Percentiles rank a stretch among this genome's conserved stretches.
Evolutionary conservation across 1,284 basidiomycete species (phyloP).

Genomic region (Irpex sp.): DNA sequence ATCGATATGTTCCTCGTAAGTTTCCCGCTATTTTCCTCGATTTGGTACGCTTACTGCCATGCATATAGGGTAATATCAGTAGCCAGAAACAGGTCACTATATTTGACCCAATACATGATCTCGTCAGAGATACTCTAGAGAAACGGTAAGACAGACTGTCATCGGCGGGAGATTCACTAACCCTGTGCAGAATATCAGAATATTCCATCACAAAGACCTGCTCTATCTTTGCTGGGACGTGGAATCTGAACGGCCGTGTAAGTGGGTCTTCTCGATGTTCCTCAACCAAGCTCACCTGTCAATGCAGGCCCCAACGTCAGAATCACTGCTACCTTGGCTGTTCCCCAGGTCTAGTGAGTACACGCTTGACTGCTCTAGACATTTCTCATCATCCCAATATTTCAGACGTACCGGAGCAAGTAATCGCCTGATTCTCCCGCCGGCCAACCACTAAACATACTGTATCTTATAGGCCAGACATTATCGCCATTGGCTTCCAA

Average conservation of each 20-base stretch:
- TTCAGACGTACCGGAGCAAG: slow-evolving; percentile 56
- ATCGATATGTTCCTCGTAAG: slow-evolving; percentile 93
- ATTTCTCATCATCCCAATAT: slow-evolving; percentile 11
- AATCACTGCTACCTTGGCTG: slow-evolving; percentile 87
- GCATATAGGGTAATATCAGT: slow-evolving; percentile 80
- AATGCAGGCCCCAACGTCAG: slow-evolving; percentile 60
- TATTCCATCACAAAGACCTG: slow-evolving; percentile 81
- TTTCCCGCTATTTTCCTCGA: slow-evolving; percentile 6
- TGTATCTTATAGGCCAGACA: slow-evolving; percentile 66
- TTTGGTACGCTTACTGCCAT: slow-evolving; percentile 1
- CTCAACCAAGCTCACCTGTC: background rate
- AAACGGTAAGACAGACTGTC: slow-evolving; percentile 44
- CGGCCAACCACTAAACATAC: background rate
- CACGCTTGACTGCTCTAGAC: background rate
- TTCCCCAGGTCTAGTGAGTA: slow-evolving; percentile 74
- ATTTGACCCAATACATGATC: slow-evolving; percentile 92
- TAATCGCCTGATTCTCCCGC: slow-evolving; percentile 19
- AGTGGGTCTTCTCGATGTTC: slow-evolving; percentile 16
- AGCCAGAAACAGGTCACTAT: slow-evolving; percentile 87
- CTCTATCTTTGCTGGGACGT: slow-evolving; percentile 85
- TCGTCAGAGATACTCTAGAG: slow-evolving; percentile 68
- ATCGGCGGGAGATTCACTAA: background rate
- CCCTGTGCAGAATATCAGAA: slow-evolving; percentile 62
- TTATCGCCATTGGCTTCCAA: slow-evolving; percentile 93
- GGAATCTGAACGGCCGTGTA: slow-evolving; percentile 93